Evolutionary conservation across 2,329 filamentous ascomycete species (phyloP).

Genomic region (Podosphaera aphanis): DNA sequence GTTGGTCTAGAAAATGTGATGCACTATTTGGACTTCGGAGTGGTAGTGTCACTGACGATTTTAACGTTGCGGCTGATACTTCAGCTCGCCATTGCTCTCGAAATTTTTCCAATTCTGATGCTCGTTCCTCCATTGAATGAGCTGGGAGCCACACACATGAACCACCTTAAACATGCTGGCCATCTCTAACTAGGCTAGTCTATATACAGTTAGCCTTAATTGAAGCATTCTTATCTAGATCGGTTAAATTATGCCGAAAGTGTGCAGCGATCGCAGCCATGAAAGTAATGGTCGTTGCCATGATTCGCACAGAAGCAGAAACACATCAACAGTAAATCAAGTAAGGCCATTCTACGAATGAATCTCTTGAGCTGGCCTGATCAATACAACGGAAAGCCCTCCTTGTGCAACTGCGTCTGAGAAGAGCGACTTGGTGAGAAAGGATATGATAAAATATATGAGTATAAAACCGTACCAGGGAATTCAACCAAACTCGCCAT

Average conservation of each 20-base stretch:
- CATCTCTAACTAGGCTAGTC: no score
- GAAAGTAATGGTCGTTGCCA: no score
- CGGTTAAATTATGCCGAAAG: no score
- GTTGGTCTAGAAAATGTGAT: conserved; percentile 4
- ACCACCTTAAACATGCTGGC: no score
- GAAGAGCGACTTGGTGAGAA: conserved; percentile 5
- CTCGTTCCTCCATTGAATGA: conserved; percentile 19
- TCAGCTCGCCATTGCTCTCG: conserved; percentile 71
- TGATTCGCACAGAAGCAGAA: no score
- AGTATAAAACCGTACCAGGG: conserved; percentile 11
- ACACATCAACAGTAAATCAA: no score
- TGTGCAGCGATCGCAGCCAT: no score
- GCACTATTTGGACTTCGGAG: conserved; percentile 6
- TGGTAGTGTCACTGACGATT: conserved; percentile 2
- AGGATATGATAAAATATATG: conserved; percentile 13
- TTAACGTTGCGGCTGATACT: conserved; percentile 11
- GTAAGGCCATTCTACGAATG: not conserved
- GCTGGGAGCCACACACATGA: no score
- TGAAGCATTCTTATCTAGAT: no score
- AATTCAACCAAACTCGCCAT: conserved; percentile 12
- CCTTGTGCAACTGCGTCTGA: not conserved
- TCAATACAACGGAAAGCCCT: not conserved
- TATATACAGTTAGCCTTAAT: no score
- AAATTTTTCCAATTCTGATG: conserved; percentile 65
- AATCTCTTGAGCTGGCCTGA: not conserved